Base-by-base conservation (phyloP, 73 alveolate species). In the Stentor roeselii region DNA sequence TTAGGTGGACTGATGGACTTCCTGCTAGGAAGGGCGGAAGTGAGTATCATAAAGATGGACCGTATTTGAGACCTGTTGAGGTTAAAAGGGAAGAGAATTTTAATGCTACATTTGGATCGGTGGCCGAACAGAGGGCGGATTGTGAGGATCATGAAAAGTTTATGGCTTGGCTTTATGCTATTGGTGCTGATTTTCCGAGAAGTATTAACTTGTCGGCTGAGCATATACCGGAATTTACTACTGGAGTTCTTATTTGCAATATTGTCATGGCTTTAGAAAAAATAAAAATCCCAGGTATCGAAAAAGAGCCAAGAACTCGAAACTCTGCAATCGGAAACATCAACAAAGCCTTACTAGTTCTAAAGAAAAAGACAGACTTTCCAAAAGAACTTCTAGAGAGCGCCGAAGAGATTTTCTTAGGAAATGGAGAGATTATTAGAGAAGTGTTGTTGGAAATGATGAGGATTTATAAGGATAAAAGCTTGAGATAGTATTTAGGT, bases 1-100 rank as follows among this genome's bases (percentile, higher is more conserved):
- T 21, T 58, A 58, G 74, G 74, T 58, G 15, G 15, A 31, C 74
- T 58, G 74, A 58, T 58, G 74, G 74, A 1, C 2, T 58, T 1
- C 74, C 74, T 21, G 35, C 74, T 21, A 58, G 74, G 27, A 58
- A 58, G 27, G 74, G 84, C 11, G 95, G 95, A 0, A 61, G 61
- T 37, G 59, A 74, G 3, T 90, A 58, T 58, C 27, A 58, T 58
- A 21, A 21, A 21, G 74, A 58, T 58, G 74, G 74, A 58, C 74
- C 74, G 15, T 58, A 58, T 58, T 58, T 58, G 27, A 31, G 74
- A 31, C 35, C 2, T 58, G 15, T 58, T 58, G 27, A 58, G 74
- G 15, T 58, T 31, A 58, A 2, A 58, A 31, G 74, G 15, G 35
- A 58, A 31, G 35, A 21, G 15, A 21, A 2, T 58, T 31, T 58